Evolutionary conservation across 768 basidiomycete species (phyloP).

Genomic region (Serendipita indica): DNA sequence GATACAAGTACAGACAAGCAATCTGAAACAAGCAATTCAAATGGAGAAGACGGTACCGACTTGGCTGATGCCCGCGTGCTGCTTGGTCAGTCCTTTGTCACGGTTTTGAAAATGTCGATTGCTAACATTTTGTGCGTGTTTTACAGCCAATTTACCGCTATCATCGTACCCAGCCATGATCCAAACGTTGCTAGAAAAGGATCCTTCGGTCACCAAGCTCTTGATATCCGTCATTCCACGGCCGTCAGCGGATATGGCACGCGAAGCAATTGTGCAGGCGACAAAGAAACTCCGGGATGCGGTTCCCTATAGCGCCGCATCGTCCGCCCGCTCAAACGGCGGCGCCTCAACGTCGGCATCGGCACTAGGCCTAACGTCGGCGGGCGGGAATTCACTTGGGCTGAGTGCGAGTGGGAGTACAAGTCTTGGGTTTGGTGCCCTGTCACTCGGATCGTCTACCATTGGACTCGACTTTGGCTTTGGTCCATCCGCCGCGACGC

Average conservation of each 20-base stretch:
- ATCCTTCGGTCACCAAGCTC: constrained; percentile 56
- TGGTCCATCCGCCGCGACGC: background rate
- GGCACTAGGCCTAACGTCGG: constrained; percentile 19
- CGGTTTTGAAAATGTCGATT: constrained; percentile 9
- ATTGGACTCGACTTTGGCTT: background rate
- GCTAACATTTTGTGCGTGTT: constrained; percentile 13
- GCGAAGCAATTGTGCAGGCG: constrained; percentile 50
- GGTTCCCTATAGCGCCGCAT: constrained; percentile 58
- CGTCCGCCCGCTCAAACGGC: constrained; percentile 21
- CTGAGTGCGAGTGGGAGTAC: constrained; percentile 16
- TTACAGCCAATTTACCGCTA: constrained; percentile 60
- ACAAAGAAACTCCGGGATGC: constrained; percentile 65
- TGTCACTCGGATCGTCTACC: background rate
- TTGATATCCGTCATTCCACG: constrained; percentile 69
- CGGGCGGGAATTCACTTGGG: constrained; percentile 16
- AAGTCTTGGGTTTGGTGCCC: constrained; percentile 17
- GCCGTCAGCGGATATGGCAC: constrained; percentile 63
- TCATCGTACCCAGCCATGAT: constrained; percentile 64
- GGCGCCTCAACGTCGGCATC: constrained; percentile 14
- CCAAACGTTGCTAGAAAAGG: constrained; percentile 46
- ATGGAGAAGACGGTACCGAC: constrained; percentile 31
- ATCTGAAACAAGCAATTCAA: constrained; percentile 36
- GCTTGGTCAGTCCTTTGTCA: constrained; percentile 40
- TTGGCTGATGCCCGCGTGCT: constrained; percentile 70
- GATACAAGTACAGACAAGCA: constrained; percentile 25